These are phyloP conservation scores for Boletus vermiculosoides DNA, from an alignment of 768 basidiomycete genomes.

Conservation along the genomic window DNA sequence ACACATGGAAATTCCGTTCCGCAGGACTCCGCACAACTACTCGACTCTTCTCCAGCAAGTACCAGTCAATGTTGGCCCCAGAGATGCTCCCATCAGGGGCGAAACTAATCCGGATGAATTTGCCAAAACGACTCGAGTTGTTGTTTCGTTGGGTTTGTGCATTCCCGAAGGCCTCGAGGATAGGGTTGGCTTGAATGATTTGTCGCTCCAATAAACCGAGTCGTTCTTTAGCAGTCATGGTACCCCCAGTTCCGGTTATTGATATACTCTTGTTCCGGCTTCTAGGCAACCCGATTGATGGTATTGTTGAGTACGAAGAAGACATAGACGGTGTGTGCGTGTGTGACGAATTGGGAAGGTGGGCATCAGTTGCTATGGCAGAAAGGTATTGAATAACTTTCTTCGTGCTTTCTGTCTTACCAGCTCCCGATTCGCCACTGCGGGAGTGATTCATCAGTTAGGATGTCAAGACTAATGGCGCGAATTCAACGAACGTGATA, in stretches of 20 bases:
- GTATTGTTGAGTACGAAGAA: conserved; percentile 54
- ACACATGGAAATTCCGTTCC: conserved; percentile 94
- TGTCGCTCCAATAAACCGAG: conserved; percentile 92
- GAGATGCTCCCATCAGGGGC: conserved; percentile 91
- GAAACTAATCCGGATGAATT: conserved; percentile 96
- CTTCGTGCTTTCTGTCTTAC: conserved; percentile 98
- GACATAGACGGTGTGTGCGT: conserved; percentile 65
- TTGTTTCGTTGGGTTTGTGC: conserved; percentile 98
- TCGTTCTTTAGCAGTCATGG: conserved; percentile 63
- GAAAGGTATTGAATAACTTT: conserved; percentile 99
- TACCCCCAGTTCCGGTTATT: conserved; percentile 43
- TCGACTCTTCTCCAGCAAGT: conserved; percentile 94
- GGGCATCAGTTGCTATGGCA: conserved; percentile 86
- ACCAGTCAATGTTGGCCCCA: conserved; percentile 99
- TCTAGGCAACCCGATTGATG: conserved; percentile 67
- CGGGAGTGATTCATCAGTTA: conserved; percentile 8
- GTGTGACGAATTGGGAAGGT: conserved; percentile 57
- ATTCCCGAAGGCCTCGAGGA: conserved; percentile 97
- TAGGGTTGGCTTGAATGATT: conserved; percentile 96
- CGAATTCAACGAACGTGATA: conserved; percentile 73
- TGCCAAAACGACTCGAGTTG: conserved; percentile 98
- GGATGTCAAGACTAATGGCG: not conserved
- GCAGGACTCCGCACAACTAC: conserved; percentile 86
- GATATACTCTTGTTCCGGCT: conserved; percentile 54
- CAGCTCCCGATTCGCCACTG: conserved; percentile 98